Conservation (phyloP, 371 early-diverging fungal genomes). For the Mortierella sp. region DNA sequence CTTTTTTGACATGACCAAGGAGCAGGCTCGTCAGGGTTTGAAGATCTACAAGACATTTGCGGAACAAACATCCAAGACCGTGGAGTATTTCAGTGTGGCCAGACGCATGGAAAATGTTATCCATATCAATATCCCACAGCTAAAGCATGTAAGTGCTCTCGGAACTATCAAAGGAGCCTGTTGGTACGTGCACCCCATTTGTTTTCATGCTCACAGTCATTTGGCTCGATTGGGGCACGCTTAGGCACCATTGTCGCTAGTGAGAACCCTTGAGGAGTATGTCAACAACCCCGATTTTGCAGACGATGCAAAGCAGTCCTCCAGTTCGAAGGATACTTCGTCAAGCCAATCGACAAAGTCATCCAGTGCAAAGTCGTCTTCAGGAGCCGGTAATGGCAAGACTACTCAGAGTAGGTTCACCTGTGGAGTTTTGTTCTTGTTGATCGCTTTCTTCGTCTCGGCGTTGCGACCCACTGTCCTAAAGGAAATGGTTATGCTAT, state of each 20-base stretch:
- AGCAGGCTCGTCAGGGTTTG: slow-evolving; percentile 83
- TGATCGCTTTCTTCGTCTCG: not conserved
- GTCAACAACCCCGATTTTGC: slow-evolving; percentile 78
- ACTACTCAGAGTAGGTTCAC: slow-evolving; percentile 14
- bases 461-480: not conserved
- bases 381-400: slow-evolving; percentile 16
- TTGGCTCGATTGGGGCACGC: slow-evolving; percentile 7
- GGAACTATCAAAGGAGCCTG: not conserved
- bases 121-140: slow-evolving; percentile 80
- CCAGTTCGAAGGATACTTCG: slow-evolving; percentile 9
- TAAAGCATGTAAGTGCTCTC: slow-evolving; percentile 77
- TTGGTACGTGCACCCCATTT: too few relatives aligned
- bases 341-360: slow-evolving; percentile 21
- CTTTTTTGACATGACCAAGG: slow-evolving; percentile 89
- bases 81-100: slow-evolving; percentile 84
- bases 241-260: slow-evolving; percentile 88
- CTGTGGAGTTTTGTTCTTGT: not conserved
- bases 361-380: slow-evolving; percentile 21
- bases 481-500: not conserved
- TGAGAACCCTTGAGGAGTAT: slow-evolving; percentile 88
- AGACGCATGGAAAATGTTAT: slow-evolving; percentile 75
- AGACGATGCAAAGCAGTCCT: slow-evolving; percentile 57
- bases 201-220: not conserved
- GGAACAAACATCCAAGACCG: slow-evolving; percentile 80
- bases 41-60: slow-evolving; percentile 92